Conservation (phyloP, 164 flowering plant species). For the grape (Vitis vinifera) region ASM3070453v1 NC_081808.1:2855001-2855500, state of each 20-base stretch:
- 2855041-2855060: slow-evolving; percentile 93
- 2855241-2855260: slow-evolving; percentile 78
- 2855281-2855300: background rate
- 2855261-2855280: background rate
- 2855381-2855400: too few species aligned
- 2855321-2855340: background rate
- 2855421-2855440: too few species aligned
- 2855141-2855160: slow-evolving; percentile 5
- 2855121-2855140: slow-evolving; percentile 4
- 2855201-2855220: slow-evolving; percentile 52
- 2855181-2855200: slow-evolving; percentile 88
- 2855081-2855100: slow-evolving; percentile 89
- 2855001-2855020: slow-evolving; percentile 47
- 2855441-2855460: too few species aligned
- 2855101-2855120: background rate
- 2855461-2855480: too few species aligned
- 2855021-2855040: slow-evolving; percentile 94
- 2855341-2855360: background rate
- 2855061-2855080: slow-evolving; percentile 91
- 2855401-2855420: too few species aligned
- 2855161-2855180: slow-evolving; percentile 12
- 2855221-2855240: slow-evolving; percentile 79
- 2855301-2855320: background rate
- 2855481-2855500: too few species aligned
- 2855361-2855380: too few species aligned